Conservation (phyloP, 768 basidiomycete species). For the Pulveroboletus sp. region DNA sequence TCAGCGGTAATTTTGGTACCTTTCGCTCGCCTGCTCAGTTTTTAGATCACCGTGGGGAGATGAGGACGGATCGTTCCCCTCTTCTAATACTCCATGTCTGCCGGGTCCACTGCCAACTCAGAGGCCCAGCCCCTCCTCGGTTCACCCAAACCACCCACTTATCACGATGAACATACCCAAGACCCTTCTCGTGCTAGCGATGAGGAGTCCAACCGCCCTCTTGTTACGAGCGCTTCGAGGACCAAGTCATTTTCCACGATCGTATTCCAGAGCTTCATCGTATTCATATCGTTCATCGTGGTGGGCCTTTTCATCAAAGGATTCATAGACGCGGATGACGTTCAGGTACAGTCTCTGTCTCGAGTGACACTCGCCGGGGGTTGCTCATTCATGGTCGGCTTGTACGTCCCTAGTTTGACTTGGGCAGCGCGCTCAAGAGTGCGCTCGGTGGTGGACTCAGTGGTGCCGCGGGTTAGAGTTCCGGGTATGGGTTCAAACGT, state of each 20-base stretch:
- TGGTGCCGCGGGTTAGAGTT: conserved; percentile 67
- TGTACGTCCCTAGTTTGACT: conserved; percentile 62
- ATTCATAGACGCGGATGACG: conserved; percentile 63
- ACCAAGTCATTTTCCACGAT: conserved; percentile 11
- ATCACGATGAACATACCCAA: conserved; percentile 9
- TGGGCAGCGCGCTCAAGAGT: conserved; percentile 65
- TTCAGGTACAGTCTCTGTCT: conserved; percentile 44
- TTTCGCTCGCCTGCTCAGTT: too few species aligned
- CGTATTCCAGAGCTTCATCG: conserved; percentile 30
- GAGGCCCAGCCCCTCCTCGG: conserved; percentile 24
- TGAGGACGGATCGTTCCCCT: conserved; percentile 1
- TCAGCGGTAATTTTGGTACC: too few species aligned
- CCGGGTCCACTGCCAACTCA: conserved; percentile 3
- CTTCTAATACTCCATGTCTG: conserved; percentile 18
- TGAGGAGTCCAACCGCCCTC: conserved; percentile 15
- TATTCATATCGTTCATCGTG: conserved; percentile 34
- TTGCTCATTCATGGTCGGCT: conserved; percentile 37
- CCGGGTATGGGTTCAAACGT: not conserved
- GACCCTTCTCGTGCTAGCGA: conserved; percentile 3
- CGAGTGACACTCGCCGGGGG: conserved; percentile 32
- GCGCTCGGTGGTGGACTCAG: conserved; percentile 89
- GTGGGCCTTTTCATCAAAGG: conserved; percentile 60
- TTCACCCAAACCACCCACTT: conserved; percentile 11
- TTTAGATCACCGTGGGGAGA: not conserved
- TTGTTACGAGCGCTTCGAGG: conserved; percentile 1